These are phyloP conservation scores for Coix lacrymajobi DNA, from an alignment of 176 grass and related monocot genomes.

Conservation along the genomic window DNA sequence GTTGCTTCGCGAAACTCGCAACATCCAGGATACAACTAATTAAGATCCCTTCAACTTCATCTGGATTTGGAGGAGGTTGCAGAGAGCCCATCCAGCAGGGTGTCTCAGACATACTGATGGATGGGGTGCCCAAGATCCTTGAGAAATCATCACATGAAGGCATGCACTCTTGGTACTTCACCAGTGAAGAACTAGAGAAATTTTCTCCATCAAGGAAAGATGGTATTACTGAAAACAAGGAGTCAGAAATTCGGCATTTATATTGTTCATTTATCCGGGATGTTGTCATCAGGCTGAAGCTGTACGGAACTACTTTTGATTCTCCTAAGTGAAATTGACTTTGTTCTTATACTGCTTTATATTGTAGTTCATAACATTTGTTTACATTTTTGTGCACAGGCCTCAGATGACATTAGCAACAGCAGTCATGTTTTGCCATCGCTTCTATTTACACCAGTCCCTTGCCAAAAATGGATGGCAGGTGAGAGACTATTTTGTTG, in stretches of 20 bases:
- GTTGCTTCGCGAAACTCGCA: background rate
- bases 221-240: slow-evolving; percentile 52
- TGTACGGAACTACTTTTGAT: slow-evolving; percentile 40
- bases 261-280: slow-evolving; percentile 78
- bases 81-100: background rate
- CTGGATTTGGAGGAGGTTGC: slow-evolving; percentile 2
- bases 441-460: slow-evolving; percentile 80
- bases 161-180: slow-evolving; percentile 66
- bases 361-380: slow-evolving; percentile 9
- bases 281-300: slow-evolving; percentile 62
- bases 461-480: slow-evolving; percentile 89
- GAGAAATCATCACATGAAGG: slow-evolving; percentile 11
- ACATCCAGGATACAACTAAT: background rate
- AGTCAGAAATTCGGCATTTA: slow-evolving; percentile 52
- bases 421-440: slow-evolving; percentile 67
- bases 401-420: slow-evolving; percentile 62
- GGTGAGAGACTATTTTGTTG: slow-evolving; percentile 42
- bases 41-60: background rate
- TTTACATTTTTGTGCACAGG: slow-evolving; percentile 23
- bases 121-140: slow-evolving; percentile 11
- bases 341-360: background rate
- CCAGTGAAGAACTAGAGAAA: slow-evolving; percentile 55
- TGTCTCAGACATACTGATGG: slow-evolving; percentile 27
- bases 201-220: slow-evolving; percentile 60
- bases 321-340: background rate